These are phyloP conservation scores for Vanilla planifolia DNA, from an alignment of 106 monocot species.

Conservation along the genomic window DNA sequence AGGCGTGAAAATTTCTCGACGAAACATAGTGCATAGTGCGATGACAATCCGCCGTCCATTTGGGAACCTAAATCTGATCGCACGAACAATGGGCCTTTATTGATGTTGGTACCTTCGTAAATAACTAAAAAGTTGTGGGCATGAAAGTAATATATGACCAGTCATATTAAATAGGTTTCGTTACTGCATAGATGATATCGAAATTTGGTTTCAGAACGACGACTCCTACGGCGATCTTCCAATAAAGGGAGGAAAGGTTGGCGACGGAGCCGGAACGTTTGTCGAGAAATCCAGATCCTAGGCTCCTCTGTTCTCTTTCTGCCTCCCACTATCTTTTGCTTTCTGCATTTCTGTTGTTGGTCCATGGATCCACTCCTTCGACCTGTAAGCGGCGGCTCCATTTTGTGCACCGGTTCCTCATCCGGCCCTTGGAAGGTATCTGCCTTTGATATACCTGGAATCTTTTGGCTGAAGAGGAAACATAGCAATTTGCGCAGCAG, in stretches of 20 bases:
- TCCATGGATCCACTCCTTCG: neutral
- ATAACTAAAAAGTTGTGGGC: too few species aligned
- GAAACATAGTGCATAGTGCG: too few species aligned
- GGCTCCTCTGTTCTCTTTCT: neutral
- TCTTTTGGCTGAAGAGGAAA: neutral
- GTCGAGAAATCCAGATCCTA: neutral
- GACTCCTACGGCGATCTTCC: neutral
- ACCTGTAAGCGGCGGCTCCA: neutral
- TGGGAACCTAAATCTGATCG: too few species aligned
- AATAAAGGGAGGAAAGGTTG: neutral
- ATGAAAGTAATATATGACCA: too few species aligned
- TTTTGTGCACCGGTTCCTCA: neutral
- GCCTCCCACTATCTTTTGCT: neutral
- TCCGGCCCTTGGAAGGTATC: neutral
- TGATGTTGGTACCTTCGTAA: too few species aligned
- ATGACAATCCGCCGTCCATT: too few species aligned
- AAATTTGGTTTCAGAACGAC: too few species aligned
- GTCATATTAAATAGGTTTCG: too few species aligned
- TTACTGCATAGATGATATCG: too few species aligned
- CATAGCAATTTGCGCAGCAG: too few species aligned
- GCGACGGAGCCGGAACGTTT: neutral
- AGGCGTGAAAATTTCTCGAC: too few species aligned
- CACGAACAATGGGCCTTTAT: too few species aligned
- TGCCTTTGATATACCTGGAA: neutral
- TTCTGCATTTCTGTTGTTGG: neutral